Evolutionary conservation across 2,329 filamentous ascomycete genomes (phyloP).

Genomic region (Cladosporium sp.): DNA sequence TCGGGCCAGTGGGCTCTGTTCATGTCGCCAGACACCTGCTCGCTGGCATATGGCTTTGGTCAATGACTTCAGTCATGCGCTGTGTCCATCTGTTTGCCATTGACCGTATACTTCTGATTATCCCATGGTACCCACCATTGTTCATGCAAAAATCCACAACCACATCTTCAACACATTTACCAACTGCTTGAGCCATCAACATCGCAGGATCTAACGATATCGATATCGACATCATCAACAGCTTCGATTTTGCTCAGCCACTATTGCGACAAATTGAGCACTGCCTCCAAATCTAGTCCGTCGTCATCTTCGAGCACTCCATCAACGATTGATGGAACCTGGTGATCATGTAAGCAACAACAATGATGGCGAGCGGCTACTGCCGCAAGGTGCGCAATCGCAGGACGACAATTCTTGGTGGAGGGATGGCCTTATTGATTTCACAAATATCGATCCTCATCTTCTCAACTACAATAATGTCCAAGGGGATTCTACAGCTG

Average conservation of each 20-base stretch:
- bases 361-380: constrained; percentile 5
- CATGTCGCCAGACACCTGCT: not conserved
- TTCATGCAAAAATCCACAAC: not conserved
- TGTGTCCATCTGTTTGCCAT: not conserved
- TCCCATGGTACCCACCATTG: not conserved
- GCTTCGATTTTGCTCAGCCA: too few species aligned
- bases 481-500: too few species aligned
- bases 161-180: not conserved
- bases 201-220: not conserved
- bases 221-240: not conserved
- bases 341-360: constrained; percentile 1
- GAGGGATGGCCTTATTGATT: not conserved
- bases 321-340: not conserved
- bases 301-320: too few species aligned
- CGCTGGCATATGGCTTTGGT: constrained; percentile 1
- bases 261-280: too few species aligned
- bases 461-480: not conserved
- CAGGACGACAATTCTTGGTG: not conserved
- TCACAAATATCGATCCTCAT: not conserved
- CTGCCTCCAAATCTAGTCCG: too few species aligned
- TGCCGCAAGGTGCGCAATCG: not conserved
- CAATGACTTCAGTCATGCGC: constrained; percentile 8
- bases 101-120: not conserved
- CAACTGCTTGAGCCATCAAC: not conserved
- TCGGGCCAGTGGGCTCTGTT: not conserved